phyloP scores from a whole-genome alignment of 441 rosid species.

The Codiaeum variegatum region DNA sequence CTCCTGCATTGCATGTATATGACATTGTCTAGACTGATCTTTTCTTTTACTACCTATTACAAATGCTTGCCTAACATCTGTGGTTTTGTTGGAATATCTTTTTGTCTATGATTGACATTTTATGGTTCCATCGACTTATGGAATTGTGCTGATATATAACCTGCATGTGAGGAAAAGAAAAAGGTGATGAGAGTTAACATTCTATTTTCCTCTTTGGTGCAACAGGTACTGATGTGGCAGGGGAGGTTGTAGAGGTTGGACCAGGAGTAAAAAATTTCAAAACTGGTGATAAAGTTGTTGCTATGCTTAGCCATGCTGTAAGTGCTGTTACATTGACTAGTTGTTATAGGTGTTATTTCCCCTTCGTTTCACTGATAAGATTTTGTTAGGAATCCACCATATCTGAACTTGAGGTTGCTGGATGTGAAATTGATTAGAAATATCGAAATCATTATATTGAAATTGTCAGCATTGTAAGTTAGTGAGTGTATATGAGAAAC shows the following conservation, averaged over 20 bases:
- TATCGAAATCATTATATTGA: not conserved
- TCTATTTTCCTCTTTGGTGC: not conserved
- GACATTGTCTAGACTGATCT: not conserved
- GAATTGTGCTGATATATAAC: not conserved
- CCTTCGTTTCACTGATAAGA: not conserved
- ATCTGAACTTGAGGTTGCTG: not conserved
- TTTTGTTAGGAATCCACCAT: not conserved
- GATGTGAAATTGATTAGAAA: not conserved
- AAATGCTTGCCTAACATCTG: not conserved
- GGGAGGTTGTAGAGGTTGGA: slow-evolving; percentile 42
- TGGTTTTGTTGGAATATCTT: not conserved
- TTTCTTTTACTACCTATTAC: not conserved
- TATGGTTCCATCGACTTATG: not conserved
- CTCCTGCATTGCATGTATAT: no score
- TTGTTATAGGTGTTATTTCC: not conserved
- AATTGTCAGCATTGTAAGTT: not conserved
- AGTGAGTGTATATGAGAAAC: not conserved
- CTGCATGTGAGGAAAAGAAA: not conserved
- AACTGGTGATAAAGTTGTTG: slow-evolving; percentile 74
- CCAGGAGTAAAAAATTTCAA: slow-evolving; percentile 52
- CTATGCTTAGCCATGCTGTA: slow-evolving; percentile 32
- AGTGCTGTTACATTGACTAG: not conserved
- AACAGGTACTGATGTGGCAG: slow-evolving; percentile 38
- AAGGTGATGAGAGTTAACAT: not conserved
- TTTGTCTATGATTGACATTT: not conserved